phyloP scores from a whole-genome alignment of 202 grass and related monocot species.

The Bolboschoenoplectus hybrid region DNA sequence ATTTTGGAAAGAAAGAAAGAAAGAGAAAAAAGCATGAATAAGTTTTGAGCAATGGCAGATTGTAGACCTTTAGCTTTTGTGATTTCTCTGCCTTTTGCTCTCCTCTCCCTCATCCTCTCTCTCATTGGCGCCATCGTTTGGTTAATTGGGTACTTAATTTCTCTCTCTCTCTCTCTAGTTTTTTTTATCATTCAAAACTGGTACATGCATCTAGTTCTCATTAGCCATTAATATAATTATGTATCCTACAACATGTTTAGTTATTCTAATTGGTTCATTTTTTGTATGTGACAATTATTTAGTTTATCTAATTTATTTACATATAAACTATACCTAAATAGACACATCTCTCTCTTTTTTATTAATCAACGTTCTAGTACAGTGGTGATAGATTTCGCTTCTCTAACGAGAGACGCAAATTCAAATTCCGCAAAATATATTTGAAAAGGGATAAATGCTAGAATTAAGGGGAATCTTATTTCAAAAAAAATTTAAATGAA shows the following conservation, averaged over 20 bases:
- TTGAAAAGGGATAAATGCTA: too few relatives aligned
- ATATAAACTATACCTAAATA: background rate
- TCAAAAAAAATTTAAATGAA: background rate
- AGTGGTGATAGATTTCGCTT: too few relatives aligned
- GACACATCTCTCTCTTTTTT: background rate
- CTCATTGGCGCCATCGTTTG: constrained; percentile 45
- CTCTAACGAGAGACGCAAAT: too few relatives aligned
- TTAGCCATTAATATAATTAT: background rate
- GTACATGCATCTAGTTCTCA: background rate
- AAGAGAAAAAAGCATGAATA: background rate
- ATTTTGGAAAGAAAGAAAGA: constrained; percentile 16
- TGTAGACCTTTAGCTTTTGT: constrained; percentile 53
- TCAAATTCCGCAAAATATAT: too few relatives aligned
- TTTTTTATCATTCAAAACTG: background rate
- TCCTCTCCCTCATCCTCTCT: constrained; percentile 55
- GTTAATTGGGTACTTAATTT: constrained; percentile 44
- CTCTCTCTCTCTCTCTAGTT: background rate
- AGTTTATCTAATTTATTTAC: background rate
- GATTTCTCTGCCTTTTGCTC: constrained; percentile 52
- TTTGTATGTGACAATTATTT: background rate
- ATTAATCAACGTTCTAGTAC: too few relatives aligned
- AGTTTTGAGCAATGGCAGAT: constrained; percentile 32
- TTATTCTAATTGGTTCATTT: background rate
- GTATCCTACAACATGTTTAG: background rate
- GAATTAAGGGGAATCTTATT: too few relatives aligned